Conservation (phyloP, 1,284 basidiomycete genomes). For the Ceraceosorus guamensis region DNA sequence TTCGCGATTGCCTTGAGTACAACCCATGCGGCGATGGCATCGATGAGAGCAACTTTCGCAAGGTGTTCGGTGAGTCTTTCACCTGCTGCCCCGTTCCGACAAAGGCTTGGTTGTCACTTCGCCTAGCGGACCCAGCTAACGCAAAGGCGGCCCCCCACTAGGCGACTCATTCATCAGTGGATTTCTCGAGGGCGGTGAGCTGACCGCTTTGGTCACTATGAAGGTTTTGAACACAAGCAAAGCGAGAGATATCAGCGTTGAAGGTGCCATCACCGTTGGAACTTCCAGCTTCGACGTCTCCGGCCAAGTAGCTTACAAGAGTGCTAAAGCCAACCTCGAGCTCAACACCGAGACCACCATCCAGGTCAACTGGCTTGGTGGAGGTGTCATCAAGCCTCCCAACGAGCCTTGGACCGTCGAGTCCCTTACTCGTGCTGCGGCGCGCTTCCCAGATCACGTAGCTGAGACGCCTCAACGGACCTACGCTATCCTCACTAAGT, state of each 20-base stretch:
- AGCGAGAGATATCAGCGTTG: conserved; percentile 3
- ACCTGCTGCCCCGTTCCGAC: no score
- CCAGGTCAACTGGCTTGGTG: conserved; percentile 5
- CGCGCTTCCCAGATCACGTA: conserved; percentile 5
- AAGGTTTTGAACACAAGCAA: conserved; percentile 4
- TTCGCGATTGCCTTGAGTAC: conserved; percentile 2
- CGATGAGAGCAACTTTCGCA: background rate
- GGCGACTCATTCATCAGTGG: conserved; percentile 4
- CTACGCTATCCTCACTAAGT: conserved; percentile 6
- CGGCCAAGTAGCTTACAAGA: background rate
- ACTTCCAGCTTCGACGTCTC: background rate
- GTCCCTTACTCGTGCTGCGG: conserved; percentile 2
- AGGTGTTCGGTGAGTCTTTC: no score
- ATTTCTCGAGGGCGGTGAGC: conserved; percentile 6
- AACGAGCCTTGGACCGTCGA: conserved; percentile 5
- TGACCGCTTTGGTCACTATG: conserved; percentile 4
- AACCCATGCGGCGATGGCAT: background rate
- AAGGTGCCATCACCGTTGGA: conserved; percentile 2
- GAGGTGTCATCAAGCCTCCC: conserved; percentile 6
- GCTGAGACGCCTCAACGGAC: conserved; percentile 1
- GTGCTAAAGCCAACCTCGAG: conserved; percentile 4
- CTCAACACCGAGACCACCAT: conserved; percentile 5
- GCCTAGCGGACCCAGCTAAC: no score
- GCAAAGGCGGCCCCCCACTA: no score
- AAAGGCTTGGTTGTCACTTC: no score